Evolutionary conservation across 768 basidiomycete species (phyloP).

Genomic region (Auricularia sp.): DNA sequence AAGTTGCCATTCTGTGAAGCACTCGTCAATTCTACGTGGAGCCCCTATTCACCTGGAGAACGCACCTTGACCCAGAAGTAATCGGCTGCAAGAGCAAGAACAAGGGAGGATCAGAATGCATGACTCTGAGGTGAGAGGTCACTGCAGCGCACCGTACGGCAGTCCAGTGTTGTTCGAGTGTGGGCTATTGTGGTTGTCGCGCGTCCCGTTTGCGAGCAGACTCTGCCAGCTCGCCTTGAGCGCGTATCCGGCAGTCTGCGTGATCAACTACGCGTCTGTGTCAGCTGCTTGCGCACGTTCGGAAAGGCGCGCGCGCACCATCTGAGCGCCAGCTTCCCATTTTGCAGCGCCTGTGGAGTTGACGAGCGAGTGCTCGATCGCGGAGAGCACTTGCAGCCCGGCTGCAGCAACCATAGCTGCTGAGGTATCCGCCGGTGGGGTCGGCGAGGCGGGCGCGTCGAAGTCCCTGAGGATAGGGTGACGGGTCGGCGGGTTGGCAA

Average conservation of each 20-base stretch:
- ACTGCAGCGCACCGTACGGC: background rate
- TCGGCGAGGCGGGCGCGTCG: conserved; percentile 1
- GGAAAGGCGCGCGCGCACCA: background rate
- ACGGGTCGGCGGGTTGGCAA: background rate
- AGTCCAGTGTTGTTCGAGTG: conserved; percentile 4
- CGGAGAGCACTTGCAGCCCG: conserved; percentile 3
- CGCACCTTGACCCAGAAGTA: conserved; percentile 1
- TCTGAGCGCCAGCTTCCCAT: conserved; percentile 2
- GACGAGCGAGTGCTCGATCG: background rate
- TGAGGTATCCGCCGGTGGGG: conserved; percentile 2
- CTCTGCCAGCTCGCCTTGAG: background rate
- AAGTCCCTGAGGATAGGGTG: conserved; percentile 2
- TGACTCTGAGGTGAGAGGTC: no score
- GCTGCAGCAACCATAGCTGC: conserved; percentile 6
- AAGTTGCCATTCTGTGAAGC: background rate
- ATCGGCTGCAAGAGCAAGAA: background rate
- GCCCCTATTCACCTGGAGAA: background rate
- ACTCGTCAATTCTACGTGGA: no score
- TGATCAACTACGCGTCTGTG: background rate
- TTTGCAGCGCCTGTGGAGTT: background rate
- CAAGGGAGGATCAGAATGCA: no score
- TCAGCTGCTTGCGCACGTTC: background rate
- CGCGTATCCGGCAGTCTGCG: conserved; percentile 3
- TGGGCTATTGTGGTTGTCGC: conserved; percentile 4
- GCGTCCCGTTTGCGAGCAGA: conserved; percentile 4